Evolutionary conservation across 2,329 filamentous ascomycete species (phyloP).

Genomic region (Fusarium palustre): DNA sequence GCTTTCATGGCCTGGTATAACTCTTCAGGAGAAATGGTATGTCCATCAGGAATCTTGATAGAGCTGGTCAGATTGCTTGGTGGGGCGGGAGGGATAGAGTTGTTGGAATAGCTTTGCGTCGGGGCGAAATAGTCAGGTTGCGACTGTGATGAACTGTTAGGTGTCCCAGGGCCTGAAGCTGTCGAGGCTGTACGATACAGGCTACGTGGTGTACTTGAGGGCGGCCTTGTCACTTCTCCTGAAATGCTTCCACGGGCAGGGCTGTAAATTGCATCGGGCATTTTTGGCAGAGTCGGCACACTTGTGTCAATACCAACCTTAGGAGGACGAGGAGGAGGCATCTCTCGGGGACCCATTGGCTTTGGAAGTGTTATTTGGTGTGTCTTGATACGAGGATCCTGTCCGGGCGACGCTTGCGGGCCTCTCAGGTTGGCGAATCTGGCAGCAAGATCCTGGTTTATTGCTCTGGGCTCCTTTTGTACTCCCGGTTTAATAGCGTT

Average conservation of each 20-base stretch:
- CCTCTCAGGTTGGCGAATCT: constrained; percentile 69
- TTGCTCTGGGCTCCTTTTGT: constrained; percentile 44
- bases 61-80: constrained; percentile 56
- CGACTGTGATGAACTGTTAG: constrained; percentile 45
- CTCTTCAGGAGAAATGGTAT: constrained; percentile 74
- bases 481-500: constrained; percentile 58
- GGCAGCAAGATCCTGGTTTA: constrained; percentile 62
- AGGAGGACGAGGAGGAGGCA: constrained; percentile 61
- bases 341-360: constrained; percentile 63
- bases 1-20: constrained; percentile 76
- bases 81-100: constrained; percentile 49
- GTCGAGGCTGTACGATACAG: constrained; percentile 71
- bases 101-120: constrained; percentile 46
- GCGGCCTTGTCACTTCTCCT: constrained; percentile 72
- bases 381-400: constrained; percentile 66
- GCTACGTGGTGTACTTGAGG: constrained; percentile 72
- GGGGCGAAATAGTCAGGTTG: constrained; percentile 52
- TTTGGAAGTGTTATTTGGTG: constrained; percentile 58
- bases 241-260: constrained; percentile 79
- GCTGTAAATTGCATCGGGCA: constrained; percentile 81
- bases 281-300: constrained; percentile 72
- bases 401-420: constrained; percentile 54
- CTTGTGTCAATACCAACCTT: constrained; percentile 63
- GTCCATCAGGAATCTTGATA: constrained; percentile 64
- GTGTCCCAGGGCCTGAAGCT: constrained; percentile 51